phyloP scores from a whole-genome alignment of 2,329 filamentous ascomycete species.

The Helminthosporium solani region DNA sequence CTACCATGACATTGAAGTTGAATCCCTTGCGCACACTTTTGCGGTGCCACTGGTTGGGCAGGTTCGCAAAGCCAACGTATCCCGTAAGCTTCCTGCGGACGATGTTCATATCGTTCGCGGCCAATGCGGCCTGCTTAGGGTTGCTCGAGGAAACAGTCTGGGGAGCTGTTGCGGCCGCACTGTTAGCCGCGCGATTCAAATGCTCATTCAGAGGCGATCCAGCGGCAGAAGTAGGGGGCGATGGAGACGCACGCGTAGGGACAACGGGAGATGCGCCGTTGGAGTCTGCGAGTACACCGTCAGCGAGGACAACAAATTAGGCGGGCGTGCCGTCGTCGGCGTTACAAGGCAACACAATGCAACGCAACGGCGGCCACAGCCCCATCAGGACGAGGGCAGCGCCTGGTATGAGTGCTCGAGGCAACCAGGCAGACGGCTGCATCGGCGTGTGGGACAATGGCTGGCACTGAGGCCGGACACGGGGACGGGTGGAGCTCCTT shows the following conservation, averaged over 20 bases:
- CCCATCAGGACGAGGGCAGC: conserved; percentile 12
- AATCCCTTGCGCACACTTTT: conserved; percentile 99
- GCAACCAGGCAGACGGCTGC: conserved; percentile 7
- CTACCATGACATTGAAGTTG: conserved; percentile 99
- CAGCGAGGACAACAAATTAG: conserved; percentile 25
- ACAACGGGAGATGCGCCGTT: conserved; percentile 48
- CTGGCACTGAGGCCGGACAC: conserved; percentile 7
- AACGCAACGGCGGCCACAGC: conserved; percentile 10
- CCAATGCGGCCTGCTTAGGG: conserved; percentile 57
- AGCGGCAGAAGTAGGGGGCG: conserved; percentile 48
- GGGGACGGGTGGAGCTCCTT: conserved; percentile 31
- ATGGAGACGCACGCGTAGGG: conserved; percentile 50
- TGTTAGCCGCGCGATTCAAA: conserved; percentile 54
- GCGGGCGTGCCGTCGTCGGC: conserved; percentile 6
- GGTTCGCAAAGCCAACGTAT: conserved; percentile 97
- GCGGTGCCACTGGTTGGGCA: conserved; percentile 99
- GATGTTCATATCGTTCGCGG: conserved; percentile 73
- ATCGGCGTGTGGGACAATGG: conserved; percentile 11
- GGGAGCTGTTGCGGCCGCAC: conserved; percentile 46
- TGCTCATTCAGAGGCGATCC: conserved; percentile 60
- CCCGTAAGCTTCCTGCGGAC: conserved; percentile 97
- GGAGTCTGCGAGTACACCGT: conserved; percentile 41
- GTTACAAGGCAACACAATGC: not conserved
- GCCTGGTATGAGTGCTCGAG: conserved; percentile 8
- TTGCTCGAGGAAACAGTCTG: conserved; percentile 64